Conservation (phyloP, 225 moss, liverwort and hornwort genomes). For the Pseudoscleropodium purum region DNA sequence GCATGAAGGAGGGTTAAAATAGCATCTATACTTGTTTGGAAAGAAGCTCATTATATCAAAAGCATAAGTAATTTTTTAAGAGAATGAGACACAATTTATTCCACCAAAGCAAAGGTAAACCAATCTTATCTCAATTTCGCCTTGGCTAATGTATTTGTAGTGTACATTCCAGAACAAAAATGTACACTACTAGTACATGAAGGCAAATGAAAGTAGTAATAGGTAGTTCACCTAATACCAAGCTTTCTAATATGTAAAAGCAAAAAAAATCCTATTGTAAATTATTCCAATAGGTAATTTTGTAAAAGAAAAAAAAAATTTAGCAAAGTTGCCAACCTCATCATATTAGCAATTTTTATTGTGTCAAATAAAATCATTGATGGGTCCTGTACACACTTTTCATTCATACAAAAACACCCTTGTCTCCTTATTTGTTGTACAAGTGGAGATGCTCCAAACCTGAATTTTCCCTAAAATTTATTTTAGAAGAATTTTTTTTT, state of each 20-base stretch:
- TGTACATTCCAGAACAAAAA: not conserved
- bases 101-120: rapidly evolving
- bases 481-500: not conserved
- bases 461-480: not conserved
- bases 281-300: not conserved
- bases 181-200: not conserved
- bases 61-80: not conserved
- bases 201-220: rapidly evolving
- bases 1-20: not conserved
- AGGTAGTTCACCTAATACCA: not conserved
- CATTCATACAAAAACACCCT: not conserved
- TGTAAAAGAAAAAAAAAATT: not conserved
- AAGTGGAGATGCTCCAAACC: not conserved
- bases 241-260: not conserved
- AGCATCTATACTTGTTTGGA: rapidly evolving
- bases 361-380: no score
- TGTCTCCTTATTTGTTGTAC: not conserved
- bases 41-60: not conserved
- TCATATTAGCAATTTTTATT: not conserved
- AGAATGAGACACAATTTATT: no score
- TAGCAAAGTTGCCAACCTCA: not conserved
- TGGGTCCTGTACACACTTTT: rapidly evolving
- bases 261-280: no score
- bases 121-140: not conserved
- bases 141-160: rapidly evolving